phyloP scores from a whole-genome alignment of 176 grass and related monocot genomes.

The Eleusine indica region DNA sequence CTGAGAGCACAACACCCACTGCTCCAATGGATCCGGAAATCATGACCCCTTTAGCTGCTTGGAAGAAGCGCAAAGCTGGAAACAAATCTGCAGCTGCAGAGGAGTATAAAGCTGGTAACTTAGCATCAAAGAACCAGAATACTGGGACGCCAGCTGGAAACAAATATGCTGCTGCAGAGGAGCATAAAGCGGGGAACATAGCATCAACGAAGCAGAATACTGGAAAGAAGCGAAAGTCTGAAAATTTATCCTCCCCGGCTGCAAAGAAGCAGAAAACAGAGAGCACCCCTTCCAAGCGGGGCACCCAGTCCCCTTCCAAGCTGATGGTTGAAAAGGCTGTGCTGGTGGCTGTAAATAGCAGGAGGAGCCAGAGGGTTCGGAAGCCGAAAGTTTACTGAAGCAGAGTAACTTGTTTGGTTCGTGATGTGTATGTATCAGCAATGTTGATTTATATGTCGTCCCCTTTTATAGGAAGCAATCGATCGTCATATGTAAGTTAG shows the following conservation, averaged over 20 bases:
- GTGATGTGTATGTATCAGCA: conserved; percentile 20
- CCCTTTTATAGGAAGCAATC: background rate
- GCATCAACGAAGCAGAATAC: conserved; percentile 12
- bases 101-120: conserved; percentile 1
- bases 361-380: conserved; percentile 55
- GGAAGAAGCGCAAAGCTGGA: conserved; percentile 28
- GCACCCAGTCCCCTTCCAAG: background rate
- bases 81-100: background rate
- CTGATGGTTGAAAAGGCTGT: conserved; percentile 45
- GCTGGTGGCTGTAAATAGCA: conserved; percentile 53
- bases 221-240: conserved; percentile 18
- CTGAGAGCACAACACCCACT: background rate
- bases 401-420: background rate
- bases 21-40: background rate
- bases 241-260: background rate
- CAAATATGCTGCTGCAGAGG: background rate
- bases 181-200: background rate
- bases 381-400: conserved; percentile 52
- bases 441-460: background rate
- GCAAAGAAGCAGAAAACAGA: conserved; percentile 13
- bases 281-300: conserved; percentile 1
- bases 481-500: conserved; percentile 3
- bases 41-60: background rate
- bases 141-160: background rate
- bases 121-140: conserved; percentile 8